Evolutionary conservation across 805 yeast species (phyloP).

Genomic region (Ogataea ramenticola): DNA sequence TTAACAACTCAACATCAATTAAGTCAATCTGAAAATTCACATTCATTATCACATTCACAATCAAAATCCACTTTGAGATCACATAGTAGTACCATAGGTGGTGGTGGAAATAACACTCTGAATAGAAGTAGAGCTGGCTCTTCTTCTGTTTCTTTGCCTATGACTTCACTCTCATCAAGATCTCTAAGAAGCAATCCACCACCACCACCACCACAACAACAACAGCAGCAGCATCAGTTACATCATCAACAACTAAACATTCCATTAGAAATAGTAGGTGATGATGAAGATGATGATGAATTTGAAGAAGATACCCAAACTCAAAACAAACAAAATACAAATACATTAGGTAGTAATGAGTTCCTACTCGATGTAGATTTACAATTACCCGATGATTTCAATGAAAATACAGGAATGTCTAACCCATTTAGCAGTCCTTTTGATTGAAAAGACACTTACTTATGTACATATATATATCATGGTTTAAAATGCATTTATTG

Average conservation of each 20-base stretch:
- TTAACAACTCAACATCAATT: slow-evolving; percentile 17
- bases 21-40: slow-evolving; percentile 3
- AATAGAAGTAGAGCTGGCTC: neutral
- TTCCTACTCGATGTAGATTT: slow-evolving; percentile 13
- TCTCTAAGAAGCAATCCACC: neutral
- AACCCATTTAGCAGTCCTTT: slow-evolving; percentile 14
- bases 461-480: no score
- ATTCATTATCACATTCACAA: slow-evolving; percentile 5
- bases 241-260: slow-evolving; percentile 3
- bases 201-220: neutral
- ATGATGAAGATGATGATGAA: slow-evolving; percentile 6
- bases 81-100: neutral
- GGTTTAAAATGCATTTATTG: no score
- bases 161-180: neutral
- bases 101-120: neutral
- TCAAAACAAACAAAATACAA: neutral
- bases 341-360: slow-evolving; percentile 1
- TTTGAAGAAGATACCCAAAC: neutral
- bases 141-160: neutral
- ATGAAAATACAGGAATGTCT: neutral
- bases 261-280: slow-evolving; percentile 11
- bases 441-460: slow-evolving; percentile 1
- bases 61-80: slow-evolving; percentile 2
- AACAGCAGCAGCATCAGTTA: neutral
- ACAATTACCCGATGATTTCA: slow-evolving; percentile 3